Evolutionary conservation across 768 basidiomycete species (phyloP), one percentile per base, ranked within the genome.

Genomic region (Fomitopsis serialis): DNA sequence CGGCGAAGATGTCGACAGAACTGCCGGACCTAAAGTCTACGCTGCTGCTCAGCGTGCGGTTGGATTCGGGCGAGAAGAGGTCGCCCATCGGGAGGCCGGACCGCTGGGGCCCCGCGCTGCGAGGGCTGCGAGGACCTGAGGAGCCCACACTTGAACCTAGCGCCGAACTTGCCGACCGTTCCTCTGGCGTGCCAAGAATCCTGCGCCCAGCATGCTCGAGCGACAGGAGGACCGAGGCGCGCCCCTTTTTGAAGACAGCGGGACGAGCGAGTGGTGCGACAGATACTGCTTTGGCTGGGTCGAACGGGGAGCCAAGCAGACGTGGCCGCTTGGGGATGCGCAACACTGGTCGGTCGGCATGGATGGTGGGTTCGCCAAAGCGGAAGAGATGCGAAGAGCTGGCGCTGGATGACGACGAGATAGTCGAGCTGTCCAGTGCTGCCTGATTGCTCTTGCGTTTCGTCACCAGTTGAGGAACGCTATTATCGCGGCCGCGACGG

Each of bases 391-490:
- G 32, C 29, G 19, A 27, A 15, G 24, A 42, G 7, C 52, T n/a
- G 22, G 24, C 11, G 19, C 27, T 45, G 42, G 53, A 19, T n/a
- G n/a, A n/a, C 42, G 54, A 48, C 42, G 47, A 42, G 47, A 2
- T 42, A 29, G 47, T 25, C 40, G 54, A 40, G 19, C 23, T 50
- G 46, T 61, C 58, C 29, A 60, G 58, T 4, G 58, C 45, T 1
- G 63, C 60, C 25, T 61, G 52, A 19, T 49, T 58, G 42, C 61
- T 60, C 12, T 47, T 61, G 35, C 63, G 63, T 54, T 64, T 42
- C 37, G 24, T 46, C 35, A 34, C 50, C 43, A 37, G n/a, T 17
- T 46, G 13, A 52, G 52, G 21, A 34, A 9, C 43, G 37, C 8
- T 21, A 24, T 40, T 36, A 10, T 27, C 49, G 13, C 21, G 25